These are phyloP conservation scores for Podospora pseudocomata DNA, from an alignment of 495 filamentous ascomycete genomes.

Conservation along the genomic window DNA sequence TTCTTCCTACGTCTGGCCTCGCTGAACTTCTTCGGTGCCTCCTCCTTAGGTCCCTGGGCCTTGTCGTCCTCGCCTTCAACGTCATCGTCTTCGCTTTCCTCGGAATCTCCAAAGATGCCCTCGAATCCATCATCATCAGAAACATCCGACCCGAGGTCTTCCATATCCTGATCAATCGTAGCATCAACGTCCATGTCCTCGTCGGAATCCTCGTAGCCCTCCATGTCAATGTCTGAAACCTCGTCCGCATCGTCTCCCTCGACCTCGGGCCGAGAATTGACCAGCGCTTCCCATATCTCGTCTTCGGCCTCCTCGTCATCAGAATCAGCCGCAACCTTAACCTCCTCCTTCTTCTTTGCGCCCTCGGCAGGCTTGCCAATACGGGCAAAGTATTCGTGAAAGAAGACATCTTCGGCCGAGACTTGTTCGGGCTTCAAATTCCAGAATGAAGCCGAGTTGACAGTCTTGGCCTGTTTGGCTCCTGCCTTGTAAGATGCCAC, in stretches of 20 bases:
- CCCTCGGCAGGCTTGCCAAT: slow-evolving; percentile 59
- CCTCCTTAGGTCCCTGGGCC: slow-evolving; percentile 28
- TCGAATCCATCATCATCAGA: slow-evolving; percentile 37
- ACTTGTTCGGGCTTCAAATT: slow-evolving; percentile 81
- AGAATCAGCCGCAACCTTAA: slow-evolving; percentile 38
- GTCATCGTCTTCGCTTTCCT: slow-evolving; percentile 37
- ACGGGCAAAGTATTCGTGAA: slow-evolving; percentile 90
- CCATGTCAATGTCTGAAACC: slow-evolving; percentile 51
- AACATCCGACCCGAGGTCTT: slow-evolving; percentile 38
- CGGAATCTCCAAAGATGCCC: slow-evolving; percentile 43
- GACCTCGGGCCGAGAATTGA: slow-evolving; percentile 55
- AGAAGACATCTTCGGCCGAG: slow-evolving; percentile 89
- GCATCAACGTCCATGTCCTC: slow-evolving; percentile 44
- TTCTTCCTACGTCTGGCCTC: slow-evolving; percentile 62
- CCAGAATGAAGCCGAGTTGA: slow-evolving; percentile 93
- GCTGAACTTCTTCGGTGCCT: slow-evolving; percentile 34
- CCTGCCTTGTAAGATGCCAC: slow-evolving; percentile 57
- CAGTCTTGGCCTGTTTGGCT: slow-evolving; percentile 46
- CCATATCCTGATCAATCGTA: slow-evolving; percentile 27
- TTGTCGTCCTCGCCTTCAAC: slow-evolving; percentile 34
- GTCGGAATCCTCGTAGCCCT: slow-evolving; percentile 42
- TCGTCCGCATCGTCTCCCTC: slow-evolving; percentile 53
- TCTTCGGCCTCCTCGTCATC: slow-evolving; percentile 57
- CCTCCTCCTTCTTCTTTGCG: slow-evolving; percentile 56
- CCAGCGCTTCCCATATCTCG: slow-evolving; percentile 92